Conservation (phyloP, 257 asterid species). For the Coffea canephora region DNA sequence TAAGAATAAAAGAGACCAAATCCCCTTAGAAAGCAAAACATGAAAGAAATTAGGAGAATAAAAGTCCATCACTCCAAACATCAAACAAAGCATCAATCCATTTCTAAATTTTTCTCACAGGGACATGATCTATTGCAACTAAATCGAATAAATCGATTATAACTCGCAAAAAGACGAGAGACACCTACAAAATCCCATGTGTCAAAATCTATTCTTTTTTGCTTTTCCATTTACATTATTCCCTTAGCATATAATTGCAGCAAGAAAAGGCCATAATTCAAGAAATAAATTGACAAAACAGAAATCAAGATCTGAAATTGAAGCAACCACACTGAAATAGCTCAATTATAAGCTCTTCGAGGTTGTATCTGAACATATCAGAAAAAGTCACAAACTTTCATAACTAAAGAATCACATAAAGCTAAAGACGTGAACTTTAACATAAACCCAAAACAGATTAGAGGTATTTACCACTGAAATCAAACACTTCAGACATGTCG, state of each 20-base stretch:
- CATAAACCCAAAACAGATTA: constrained; percentile 25
- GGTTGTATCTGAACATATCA: neutral
- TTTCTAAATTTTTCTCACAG: neutral
- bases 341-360: neutral
- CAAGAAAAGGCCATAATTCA: neutral
- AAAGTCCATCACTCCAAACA: neutral
- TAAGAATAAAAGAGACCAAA: neutral
- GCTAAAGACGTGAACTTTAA: constrained; percentile 21
- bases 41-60: neutral
- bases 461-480: constrained; percentile 64
- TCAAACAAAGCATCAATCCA: neutral
- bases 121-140: neutral
- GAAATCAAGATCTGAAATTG: constrained; percentile 13
- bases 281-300: neutral
- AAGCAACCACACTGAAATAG: constrained; percentile 8
- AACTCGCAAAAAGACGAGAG: neutral
- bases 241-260: neutral
- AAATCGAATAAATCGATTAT: neutral
- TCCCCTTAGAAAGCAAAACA: neutral
- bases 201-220: neutral
- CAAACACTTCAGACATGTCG: constrained; percentile 72
- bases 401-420: neutral
- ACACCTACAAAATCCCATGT: neutral
- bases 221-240: neutral
- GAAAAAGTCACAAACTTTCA: neutral